Conservation (phyloP, 176 grass and related monocot species). For the Poa pratensis region DNA sequence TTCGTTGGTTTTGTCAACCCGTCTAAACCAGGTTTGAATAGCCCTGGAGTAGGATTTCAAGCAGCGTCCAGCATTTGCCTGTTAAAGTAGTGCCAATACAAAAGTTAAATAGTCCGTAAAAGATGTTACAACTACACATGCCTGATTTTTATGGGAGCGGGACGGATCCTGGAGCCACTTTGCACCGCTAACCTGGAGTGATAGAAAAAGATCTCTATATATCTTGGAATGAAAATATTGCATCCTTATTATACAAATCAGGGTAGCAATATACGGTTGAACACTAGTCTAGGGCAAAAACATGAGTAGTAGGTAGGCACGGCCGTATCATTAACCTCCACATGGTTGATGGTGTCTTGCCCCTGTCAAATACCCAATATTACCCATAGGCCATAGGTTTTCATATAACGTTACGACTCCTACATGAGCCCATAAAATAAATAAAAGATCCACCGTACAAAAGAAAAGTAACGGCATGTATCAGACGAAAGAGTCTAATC, state of each 20-base stretch:
- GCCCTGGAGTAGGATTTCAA: no score
- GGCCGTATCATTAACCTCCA: slow-evolving; percentile 27
- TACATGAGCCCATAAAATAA: background rate
- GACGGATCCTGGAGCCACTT: no score
- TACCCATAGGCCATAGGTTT: slow-evolving; percentile 26
- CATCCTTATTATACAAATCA: background rate
- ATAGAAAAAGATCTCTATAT: no score
- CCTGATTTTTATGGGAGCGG: no score
- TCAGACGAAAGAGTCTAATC: background rate
- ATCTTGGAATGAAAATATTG: background rate
- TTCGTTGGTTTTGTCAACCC: background rate
- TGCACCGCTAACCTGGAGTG: no score
- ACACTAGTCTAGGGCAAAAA: background rate
- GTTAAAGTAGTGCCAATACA: no score
- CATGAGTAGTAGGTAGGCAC: background rate
- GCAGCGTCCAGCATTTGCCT: no score
- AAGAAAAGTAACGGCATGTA: background rate
- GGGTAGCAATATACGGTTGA: background rate
- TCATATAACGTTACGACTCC: slow-evolving; percentile 4
- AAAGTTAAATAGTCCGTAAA: no score
- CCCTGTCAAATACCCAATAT: slow-evolving; percentile 8
- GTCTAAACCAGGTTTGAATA: background rate
- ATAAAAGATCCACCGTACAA: background rate
- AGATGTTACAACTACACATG: no score
- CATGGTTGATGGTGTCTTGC: slow-evolving; percentile 23